phyloP scores from a whole-genome alignment of 2,329 filamentous ascomycete species.

The Fusarium buharicum region DNA sequence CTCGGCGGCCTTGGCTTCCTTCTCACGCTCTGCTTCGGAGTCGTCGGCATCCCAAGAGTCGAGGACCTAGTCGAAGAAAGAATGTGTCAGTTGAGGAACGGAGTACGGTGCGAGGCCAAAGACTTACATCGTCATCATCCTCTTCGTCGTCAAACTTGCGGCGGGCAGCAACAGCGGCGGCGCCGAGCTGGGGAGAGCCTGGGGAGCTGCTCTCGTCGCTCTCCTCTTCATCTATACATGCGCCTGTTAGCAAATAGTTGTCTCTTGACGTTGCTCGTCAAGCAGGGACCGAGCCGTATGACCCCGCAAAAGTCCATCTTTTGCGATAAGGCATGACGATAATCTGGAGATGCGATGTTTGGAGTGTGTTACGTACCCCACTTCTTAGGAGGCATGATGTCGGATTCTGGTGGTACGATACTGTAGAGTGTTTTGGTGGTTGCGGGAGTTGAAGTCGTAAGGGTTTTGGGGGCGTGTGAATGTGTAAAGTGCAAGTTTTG shows the following conservation, averaged over 20 bases:
- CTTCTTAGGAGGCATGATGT: constrained; percentile 58
- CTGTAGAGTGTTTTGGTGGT: constrained; percentile 19
- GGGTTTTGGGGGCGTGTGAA: background rate
- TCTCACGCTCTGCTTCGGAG: constrained; percentile 95
- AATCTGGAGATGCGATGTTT: constrained; percentile 10
- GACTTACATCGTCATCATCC: constrained; percentile 78
- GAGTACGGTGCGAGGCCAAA: constrained; percentile 1
- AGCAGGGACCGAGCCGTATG: constrained; percentile 6
- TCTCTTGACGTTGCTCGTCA: background rate
- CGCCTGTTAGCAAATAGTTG: constrained; percentile 18
- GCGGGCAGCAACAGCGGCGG: constrained; percentile 55
- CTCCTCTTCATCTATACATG: constrained; percentile 54
- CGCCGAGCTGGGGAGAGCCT: constrained; percentile 52
- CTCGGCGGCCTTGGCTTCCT: constrained; percentile 86
- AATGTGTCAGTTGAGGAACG: constrained; percentile 5
- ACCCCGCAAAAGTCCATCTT: constrained; percentile 29
- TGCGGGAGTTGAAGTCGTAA: constrained; percentile 14
- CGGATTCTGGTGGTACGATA: constrained; percentile 24
- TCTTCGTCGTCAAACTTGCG: constrained; percentile 91
- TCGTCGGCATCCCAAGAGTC: constrained; percentile 98
- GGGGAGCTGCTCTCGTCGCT: constrained; percentile 51
- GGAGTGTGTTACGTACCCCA: constrained; percentile 53
- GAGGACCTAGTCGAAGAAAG: constrained; percentile 72
- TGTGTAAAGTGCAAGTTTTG: constrained; percentile 36
- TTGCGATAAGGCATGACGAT: constrained; percentile 12